These are phyloP conservation scores for Chlorella sp. DNA, from an alignment of 139 green algal genomes.

Conservation along the genomic window DNA sequence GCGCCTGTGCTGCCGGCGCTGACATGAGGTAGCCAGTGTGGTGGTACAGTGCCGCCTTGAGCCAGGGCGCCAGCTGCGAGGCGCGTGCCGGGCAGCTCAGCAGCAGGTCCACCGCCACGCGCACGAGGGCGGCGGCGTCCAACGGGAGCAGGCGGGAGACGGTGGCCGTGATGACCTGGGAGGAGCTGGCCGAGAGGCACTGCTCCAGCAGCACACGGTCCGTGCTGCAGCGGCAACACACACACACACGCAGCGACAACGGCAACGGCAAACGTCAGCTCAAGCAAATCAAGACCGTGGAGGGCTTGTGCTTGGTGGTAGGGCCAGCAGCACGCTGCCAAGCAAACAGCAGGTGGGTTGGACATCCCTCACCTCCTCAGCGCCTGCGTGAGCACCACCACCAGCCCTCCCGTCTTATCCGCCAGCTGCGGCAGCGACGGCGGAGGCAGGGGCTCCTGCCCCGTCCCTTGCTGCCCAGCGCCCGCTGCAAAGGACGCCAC, in stretches of 20 bases:
- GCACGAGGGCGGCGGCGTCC: conserved; percentile 48
- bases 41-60: conserved; percentile 54
- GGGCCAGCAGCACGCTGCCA: not conserved
- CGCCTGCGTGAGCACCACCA: conserved; percentile 64
- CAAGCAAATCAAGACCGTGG: too few species aligned
- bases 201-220: conserved; percentile 55
- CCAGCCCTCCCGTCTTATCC: conserved; percentile 55
- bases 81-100: conserved; percentile 45
- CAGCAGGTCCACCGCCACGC: conserved; percentile 45
- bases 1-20: conserved; percentile 32
- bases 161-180: conserved; percentile 51
- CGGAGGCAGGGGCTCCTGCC: conserved; percentile 5
- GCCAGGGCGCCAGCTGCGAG: conserved; percentile 57
- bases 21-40: conserved; percentile 72
- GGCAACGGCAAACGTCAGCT: too few species aligned
- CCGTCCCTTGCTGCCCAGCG: not conserved
- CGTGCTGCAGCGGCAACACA: conserved; percentile 19
- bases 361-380: conserved; percentile 19
- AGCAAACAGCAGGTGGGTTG: not conserved
- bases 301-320: too few species aligned
- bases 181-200: conserved; percentile 38
- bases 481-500: not conserved
- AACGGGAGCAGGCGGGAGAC: conserved; percentile 45
- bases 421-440: not conserved
- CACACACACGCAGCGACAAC: not conserved